Percentiles rank a stretch among this genome's conserved stretches.
phyloP scores from a whole-genome alignment of 805 yeast genomes.

The Lipomyces yamadae region DNA sequence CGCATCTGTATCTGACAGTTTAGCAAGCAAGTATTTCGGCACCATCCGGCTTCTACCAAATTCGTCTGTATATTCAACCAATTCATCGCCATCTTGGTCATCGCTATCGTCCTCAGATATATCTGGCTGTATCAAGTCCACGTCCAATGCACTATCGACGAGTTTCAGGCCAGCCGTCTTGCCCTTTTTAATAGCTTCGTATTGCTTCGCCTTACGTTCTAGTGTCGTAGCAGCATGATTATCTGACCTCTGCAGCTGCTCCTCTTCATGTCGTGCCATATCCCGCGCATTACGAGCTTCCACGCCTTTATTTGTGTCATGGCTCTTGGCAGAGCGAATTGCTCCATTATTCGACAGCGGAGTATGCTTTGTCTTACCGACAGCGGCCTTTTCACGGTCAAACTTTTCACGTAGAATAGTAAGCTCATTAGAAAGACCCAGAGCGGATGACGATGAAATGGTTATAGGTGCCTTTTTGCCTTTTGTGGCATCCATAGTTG shows the following conservation, averaged over 20 bases:
- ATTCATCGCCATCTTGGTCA: conserved; percentile 25
- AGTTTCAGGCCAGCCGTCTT: conserved; percentile 10
- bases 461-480: conserved; percentile 19
- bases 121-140: conserved; percentile 32
- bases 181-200: conserved; percentile 32
- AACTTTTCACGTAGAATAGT: conserved; percentile 29
- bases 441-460: conserved; percentile 34
- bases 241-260: neutral
- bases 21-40: conserved; percentile 20
- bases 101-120: conserved; percentile 9
- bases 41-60: conserved; percentile 40
- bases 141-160: conserved; percentile 33
- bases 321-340: neutral
- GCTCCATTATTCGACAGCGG: neutral
- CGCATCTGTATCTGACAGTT: conserved; percentile 14
- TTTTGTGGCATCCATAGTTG: neutral
- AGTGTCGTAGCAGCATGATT: conserved; percentile 16
- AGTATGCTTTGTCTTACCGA: conserved; percentile 18
- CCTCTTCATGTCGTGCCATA: conserved; percentile 1
- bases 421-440: conserved; percentile 30
- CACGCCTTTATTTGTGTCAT: conserved; percentile 27
- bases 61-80: conserved; percentile 39
- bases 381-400: conserved; percentile 21
- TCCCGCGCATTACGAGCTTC: conserved; percentile 30
- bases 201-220: conserved; percentile 33